phyloP scores from a whole-genome alignment of 331 rosid species.

The Phaseolus coccineus region DNA sequence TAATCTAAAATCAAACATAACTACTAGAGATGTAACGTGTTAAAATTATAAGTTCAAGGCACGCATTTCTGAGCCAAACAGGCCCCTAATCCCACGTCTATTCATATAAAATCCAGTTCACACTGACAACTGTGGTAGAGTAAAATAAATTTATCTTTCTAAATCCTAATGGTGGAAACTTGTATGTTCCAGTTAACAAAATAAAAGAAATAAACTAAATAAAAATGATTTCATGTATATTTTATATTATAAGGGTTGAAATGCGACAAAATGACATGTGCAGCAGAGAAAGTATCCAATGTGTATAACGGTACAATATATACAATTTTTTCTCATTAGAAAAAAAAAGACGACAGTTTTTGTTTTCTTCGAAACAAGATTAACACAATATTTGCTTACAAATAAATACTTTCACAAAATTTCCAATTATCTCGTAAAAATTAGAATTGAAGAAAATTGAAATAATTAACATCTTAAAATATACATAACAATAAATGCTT shows the following conservation, averaged over 20 bases:
- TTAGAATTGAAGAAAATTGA: not conserved
- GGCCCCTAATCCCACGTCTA: too few relatives aligned
- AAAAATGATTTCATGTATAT: conserved; percentile 23
- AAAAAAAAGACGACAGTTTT: not conserved
- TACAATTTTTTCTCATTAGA: not conserved
- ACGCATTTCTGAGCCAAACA: too few relatives aligned
- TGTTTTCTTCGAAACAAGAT: not conserved
- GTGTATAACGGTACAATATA: conserved; percentile 41
- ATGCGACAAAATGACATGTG: conserved; percentile 56
- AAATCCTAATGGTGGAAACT: conserved; percentile 9
- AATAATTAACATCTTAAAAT: not conserved
- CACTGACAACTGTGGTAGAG: too few relatives aligned
- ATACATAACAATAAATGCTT: not conserved
- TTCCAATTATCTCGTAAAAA: not conserved
- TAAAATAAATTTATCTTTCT: too few relatives aligned
- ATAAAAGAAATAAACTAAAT: not conserved
- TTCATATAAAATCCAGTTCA: not conserved
- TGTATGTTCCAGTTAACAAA: not conserved
- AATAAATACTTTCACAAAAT: not conserved
- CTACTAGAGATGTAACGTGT: too few relatives aligned
- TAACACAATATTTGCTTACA: not conserved
- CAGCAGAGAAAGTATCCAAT: conserved; percentile 52
- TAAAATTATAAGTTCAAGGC: too few relatives aligned
- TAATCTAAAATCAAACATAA: too few relatives aligned
- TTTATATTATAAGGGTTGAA: conserved; percentile 25